Base-by-base conservation (phyloP, 768 basidiomycete genomes). In the Obba rivulosa region DNA sequence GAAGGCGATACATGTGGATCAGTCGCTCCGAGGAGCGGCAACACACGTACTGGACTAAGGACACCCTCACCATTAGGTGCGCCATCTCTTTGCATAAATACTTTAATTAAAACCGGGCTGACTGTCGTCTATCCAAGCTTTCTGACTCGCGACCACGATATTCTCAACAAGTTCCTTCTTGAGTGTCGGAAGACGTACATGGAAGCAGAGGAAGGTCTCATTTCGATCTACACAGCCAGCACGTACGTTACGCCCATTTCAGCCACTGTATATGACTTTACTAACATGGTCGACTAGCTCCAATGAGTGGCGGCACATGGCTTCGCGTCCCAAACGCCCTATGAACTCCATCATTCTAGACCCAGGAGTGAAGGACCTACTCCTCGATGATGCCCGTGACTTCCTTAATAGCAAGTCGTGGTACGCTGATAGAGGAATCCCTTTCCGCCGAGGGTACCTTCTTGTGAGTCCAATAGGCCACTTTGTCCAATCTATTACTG, bases 381-480 rank as follows among this genome's bases (percentile, higher is more conserved):
- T 91, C 1, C 59, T 89, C 8, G 71, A 79, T 2, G 89, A 92
- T 58, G 84, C 84, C 8, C 68, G 67, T 7, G 85, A 89, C 56
- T 91, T 91, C 55, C 65, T 90, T 45, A 62, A 63, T 9, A 85
- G 80, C 54, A 85, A 81, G 55, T 48, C 66, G 17, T 91, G 89
- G 89, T 91, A 91, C 54, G 58, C 75, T 1, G 78, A 79, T 10
- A 79, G 87, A 44, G 88, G 87, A 0, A 89, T 91, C 49, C 88
- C 89, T 1, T 90, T 86, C 69, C 80, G 87, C 17, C 73, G 87
- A 11, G 88, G 89, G 11, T 87, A 87, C 59, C 74, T 89, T n/a
- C 71, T 88, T 18, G 71, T 75, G 35, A 38, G 68, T 62, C 11
- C 20, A 24, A 41, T 60, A 56, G 34, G 37, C 39, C 28, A 28